phyloP scores from a whole-genome alignment of 2,329 filamentous ascomycete species.

The Cladosporium sp. region DNA sequence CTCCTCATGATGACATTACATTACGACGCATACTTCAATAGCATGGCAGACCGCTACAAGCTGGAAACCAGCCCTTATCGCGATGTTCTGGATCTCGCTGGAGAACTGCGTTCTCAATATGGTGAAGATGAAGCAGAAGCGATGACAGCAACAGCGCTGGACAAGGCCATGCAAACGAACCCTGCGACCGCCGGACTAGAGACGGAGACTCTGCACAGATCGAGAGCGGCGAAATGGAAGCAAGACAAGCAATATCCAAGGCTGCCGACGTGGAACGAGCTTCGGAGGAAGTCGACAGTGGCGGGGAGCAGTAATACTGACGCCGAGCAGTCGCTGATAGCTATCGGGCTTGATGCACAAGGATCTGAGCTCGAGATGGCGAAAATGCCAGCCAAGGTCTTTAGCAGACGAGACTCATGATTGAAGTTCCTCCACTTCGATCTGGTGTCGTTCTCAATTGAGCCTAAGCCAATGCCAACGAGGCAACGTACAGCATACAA shows the following conservation, averaged over 20 bases:
- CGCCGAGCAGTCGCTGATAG: not conserved
- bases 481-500: no score
- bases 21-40: conserved; percentile 34
- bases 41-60: conserved; percentile 52
- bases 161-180: not conserved
- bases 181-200: not conserved
- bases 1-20: conserved; percentile 6
- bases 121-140: conserved; percentile 3
- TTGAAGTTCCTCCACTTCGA: no score
- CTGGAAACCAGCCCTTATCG: conserved; percentile 19
- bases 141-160: conserved; percentile 13
- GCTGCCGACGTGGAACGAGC: not conserved
- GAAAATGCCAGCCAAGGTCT: not conserved
- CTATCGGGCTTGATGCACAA: not conserved
- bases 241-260: not conserved
- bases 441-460: no score
- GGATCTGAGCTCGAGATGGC: not conserved
- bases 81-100: conserved; percentile 16
- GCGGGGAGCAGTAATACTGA: not conserved
- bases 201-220: not conserved
- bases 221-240: not conserved
- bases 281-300: not conserved
- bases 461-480: no score
- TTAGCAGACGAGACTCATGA: not conserved
- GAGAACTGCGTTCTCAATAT: conserved; percentile 10